These are phyloP conservation scores for Ruellia speciosa DNA, from an alignment of 305 asterid species.

Conservation along the genomic window DNA sequence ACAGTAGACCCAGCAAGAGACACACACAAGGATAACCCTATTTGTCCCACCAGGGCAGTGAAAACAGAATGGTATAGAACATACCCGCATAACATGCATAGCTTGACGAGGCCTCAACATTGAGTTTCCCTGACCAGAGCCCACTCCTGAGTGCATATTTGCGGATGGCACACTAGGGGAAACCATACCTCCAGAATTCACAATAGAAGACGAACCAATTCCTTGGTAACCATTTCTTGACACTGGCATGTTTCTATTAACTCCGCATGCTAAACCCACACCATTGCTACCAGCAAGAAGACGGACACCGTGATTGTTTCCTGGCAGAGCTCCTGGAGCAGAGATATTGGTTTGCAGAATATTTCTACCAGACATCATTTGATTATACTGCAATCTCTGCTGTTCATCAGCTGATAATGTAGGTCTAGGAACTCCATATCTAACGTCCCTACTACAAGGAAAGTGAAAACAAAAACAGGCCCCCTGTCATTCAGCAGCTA, in stretches of 20 bases:
- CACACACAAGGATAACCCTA: not conserved
- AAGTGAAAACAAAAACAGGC: conserved; percentile 13
- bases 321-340: conserved; percentile 45
- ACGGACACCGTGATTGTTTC: conserved; percentile 46
- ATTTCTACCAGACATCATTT: conserved; percentile 42
- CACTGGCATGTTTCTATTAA: conserved; percentile 49
- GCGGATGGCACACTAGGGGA: conserved; percentile 41
- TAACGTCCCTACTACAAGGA: conserved; percentile 38
- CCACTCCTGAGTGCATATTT: conserved; percentile 47
- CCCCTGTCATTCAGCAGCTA: conserved; percentile 7
- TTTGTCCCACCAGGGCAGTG: not conserved
- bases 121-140: conserved; percentile 50
- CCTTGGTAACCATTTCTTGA: conserved; percentile 60
- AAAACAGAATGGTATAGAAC: conserved; percentile 1
- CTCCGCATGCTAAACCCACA: conserved; percentile 33
- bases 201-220: conserved; percentile 39
- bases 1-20: no score
- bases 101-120: conserved; percentile 50
- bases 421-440: conserved; percentile 51
- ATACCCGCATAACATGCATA: conserved; percentile 47
- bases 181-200: conserved; percentile 50
- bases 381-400: conserved; percentile 55
- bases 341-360: conserved; percentile 35
- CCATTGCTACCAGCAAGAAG: conserved; percentile 43
- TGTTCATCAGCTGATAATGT: conserved; percentile 46